A percentile compares a stretch with the other conserved stretches of the same genome.
Conservation (phyloP, 768 basidiomycete species). For the Lactarius psammicola region DNA sequence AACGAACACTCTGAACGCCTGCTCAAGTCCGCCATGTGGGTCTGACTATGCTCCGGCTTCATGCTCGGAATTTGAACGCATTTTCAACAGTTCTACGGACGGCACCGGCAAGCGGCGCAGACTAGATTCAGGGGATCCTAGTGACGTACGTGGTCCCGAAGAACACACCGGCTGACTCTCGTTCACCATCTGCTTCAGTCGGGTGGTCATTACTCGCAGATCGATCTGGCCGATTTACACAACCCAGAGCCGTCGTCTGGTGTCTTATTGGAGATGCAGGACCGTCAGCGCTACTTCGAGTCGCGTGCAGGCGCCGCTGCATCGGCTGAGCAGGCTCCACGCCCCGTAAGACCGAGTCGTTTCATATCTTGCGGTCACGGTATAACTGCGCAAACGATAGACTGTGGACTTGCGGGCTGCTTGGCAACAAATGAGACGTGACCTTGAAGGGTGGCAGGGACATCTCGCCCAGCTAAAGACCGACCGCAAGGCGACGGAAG, state of each 20-base stretch:
- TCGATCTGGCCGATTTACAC: slow-evolving; percentile 85
- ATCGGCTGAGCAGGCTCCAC: slow-evolving; percentile 28
- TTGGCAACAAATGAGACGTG: slow-evolving; percentile 46
- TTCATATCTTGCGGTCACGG: slow-evolving; percentile 9
- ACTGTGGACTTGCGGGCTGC: slow-evolving; percentile 48
- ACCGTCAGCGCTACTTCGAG: slow-evolving; percentile 80
- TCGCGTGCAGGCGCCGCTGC: slow-evolving; percentile 41
- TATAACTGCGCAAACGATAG: slow-evolving; percentile 34
- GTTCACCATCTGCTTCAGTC: slow-evolving; percentile 13
- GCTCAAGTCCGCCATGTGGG: slow-evolving; percentile 74
- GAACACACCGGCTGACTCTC: background rate
- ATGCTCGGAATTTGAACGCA: slow-evolving; percentile 5
- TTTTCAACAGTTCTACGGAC: slow-evolving; percentile 42
- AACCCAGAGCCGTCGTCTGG: slow-evolving; percentile 63
- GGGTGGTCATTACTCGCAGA: slow-evolving; percentile 48
- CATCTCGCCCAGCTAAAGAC: slow-evolving; percentile 64
- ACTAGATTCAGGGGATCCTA: slow-evolving; percentile 39
- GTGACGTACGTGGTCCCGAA: slow-evolving; percentile 41
- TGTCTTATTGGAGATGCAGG: slow-evolving; percentile 84
- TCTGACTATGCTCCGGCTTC: slow-evolving; percentile 20
- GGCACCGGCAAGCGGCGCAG: slow-evolving; percentile 61
- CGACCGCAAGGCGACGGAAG: slow-evolving; percentile 65
- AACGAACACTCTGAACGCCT: slow-evolving; percentile 95
- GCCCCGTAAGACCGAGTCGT: slow-evolving; percentile 29
- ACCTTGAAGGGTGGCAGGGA: slow-evolving; percentile 55